Evolutionary conservation across 1,284 basidiomycete species (phyloP), one percentile per base, ranked within the genome.

Genomic region (Ceratobasidium sp.): DNA sequence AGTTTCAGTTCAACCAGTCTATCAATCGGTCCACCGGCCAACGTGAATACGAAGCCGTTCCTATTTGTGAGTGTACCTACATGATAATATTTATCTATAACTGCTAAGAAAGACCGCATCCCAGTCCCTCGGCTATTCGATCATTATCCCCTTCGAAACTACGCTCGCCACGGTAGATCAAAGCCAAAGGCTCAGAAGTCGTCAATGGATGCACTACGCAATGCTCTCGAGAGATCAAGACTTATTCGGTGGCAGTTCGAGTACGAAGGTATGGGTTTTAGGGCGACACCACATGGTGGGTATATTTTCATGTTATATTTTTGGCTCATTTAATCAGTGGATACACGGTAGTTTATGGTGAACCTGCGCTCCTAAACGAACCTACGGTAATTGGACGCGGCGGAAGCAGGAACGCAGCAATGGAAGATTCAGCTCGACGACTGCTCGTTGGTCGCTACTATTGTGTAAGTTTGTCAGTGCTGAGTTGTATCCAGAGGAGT

Each of bases 11-110:
- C 33, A 33, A 33, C 33, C 33, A 33, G 33, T 33, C 33, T 39
- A 28, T 12, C 23, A 5, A 18, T n/a, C n/a, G 12, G 26, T 39
- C 51, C 15, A 28, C 49, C 12, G 15, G 42, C n/a, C 46, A n/a
- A 20, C 60, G 39, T 7, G 23, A 18, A 18, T 56, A 33, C 49
- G 68, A 58, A 23, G 68, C 68, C 20, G n/a, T 71, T 71, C 68
- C 68, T n/a, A 58, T 13, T 33, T 69, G 67, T 69, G 46, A 69
- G 64, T 64, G n/a, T n/a, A 64, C 18, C n/a, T 26, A 39, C 61
- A 33, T 64, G 20, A 9, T 18, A 9, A 15, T 33, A 28, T 39
- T 23, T 26, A 13, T 39, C 23, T 39, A 55, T 10, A 23, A 33
- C 10, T 12, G 46, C 46, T 40, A 26, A 53, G 23, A 51, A 12